These are phyloP conservation scores for Lyophyllum decastes DNA, from an alignment of 768 basidiomycete genomes.

Conservation along the genomic window DNA sequence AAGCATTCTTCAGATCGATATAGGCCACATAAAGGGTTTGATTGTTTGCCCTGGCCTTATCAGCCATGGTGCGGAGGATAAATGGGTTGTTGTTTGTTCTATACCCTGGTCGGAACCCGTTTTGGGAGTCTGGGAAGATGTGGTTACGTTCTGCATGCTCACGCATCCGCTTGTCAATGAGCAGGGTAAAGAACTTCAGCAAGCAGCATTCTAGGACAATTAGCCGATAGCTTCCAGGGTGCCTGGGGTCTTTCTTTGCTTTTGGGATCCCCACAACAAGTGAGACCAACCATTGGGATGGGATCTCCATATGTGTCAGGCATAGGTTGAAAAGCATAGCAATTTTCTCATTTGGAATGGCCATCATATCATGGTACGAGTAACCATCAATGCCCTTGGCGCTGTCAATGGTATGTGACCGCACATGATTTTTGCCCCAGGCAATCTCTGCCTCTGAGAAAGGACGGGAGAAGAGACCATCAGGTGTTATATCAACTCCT, in stretches of 20 bases:
- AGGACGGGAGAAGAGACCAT: neutral
- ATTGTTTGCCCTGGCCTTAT: too few relatives aligned
- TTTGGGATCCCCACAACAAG: too few relatives aligned
- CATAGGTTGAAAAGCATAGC: neutral
- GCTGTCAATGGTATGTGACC: too few relatives aligned
- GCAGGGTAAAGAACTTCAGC: neutral
- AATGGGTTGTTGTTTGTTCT: neutral
- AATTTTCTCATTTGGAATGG: neutral
- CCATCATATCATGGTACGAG: neutral
- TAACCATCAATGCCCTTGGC: neutral
- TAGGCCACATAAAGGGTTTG: too few relatives aligned
- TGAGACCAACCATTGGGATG: neutral
- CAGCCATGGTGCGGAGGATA: neutral
- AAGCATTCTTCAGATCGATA: neutral
- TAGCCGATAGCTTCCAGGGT: neutral
- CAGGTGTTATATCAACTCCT: neutral
- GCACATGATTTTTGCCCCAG: neutral
- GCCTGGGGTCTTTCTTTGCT: neutral
- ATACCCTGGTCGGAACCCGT: slow-evolving; percentile 1
- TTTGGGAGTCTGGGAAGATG: too few relatives aligned
- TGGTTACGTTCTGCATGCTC: neutral
- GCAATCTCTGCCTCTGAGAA: neutral
- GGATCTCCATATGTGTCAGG: neutral
- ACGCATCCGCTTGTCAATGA: neutral
- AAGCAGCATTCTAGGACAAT: slow-evolving; percentile 1